Base-by-base conservation (phyloP, 78 protist species). In the Monosiga brevicollis region DNA sequence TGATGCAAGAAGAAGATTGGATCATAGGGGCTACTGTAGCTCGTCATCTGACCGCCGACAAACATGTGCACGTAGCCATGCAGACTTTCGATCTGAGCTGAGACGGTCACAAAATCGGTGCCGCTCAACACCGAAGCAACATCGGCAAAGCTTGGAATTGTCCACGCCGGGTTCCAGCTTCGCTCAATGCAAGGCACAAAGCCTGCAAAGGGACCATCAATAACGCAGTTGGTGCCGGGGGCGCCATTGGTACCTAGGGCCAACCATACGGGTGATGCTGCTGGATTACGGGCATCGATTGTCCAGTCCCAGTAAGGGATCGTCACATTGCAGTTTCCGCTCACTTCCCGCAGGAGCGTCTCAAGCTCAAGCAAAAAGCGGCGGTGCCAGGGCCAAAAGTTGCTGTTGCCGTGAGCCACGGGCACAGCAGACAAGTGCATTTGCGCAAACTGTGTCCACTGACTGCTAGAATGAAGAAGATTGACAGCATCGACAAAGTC, bases 261-360 rank as follows among this genome's bases (percentile, higher is more conserved):
- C 29, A 20, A 20, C 62, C 62, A 49, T 15, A 49, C 62, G 62
- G 42, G 22, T 20, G 77, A 11, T 3, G 77, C 3, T 1, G 9
- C 11, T 6, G 32, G 77, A 36, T 36, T 35, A 1, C 24, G 35
- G 37, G 77, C 11, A 3, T 32, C 37, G 22, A 73, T 32, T 6
- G 37, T 11, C 77, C 77, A 73, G 77, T 73, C 77, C 77, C 77
- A 73, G 38, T 73, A 73, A 3, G 77, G 77, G 36, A 73, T 36
- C 41, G 77, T 35, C 15, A 73, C 1, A 22, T 26, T 20, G 38
- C 37, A 32, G 32, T 73, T 73, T 24, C 77, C 77, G 42, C 22
- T 3, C 11, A 73, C 77, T 40, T 26, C 32, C 23, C 77, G 77
- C 77, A 73, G 36, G 25, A 40, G 41, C 38, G 22, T 32, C 77